Conservation (phyloP, 176 grass and related monocot species). For the Juncus inflexus region DNA sequence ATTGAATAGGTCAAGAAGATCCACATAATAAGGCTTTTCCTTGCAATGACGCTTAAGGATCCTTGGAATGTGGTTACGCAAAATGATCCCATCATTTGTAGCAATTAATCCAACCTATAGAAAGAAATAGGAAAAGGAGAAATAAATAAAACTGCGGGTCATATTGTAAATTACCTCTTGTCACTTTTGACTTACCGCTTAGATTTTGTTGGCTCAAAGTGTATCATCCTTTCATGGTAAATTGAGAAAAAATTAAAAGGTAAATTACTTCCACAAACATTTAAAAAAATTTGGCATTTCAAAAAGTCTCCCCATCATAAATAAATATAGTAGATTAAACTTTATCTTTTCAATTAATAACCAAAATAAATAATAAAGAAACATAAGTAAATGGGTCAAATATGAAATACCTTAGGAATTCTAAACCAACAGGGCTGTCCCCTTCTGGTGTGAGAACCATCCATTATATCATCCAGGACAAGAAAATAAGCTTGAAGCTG, state of each 20-base stretch:
- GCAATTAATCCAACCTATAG: conserved; percentile 98
- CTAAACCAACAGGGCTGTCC: conserved; percentile 95
- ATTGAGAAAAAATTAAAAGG: conserved; percentile 2
- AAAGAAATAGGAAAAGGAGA: conserved; percentile 26
- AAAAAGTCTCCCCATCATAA: too few relatives aligned
- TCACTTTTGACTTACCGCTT: too few relatives aligned
- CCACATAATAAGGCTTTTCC: conserved; percentile 87
- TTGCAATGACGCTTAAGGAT: conserved; percentile 82
- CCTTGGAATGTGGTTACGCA: conserved; percentile 88
- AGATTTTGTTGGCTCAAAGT: too few relatives aligned
- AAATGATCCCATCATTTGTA: conserved; percentile 90
- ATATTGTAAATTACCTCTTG: too few relatives aligned
- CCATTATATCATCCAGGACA: conserved; percentile 98
- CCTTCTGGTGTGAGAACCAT: conserved; percentile 80
- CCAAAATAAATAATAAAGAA: background rate
- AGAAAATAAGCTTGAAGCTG: conserved; percentile 99
- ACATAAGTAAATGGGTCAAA: conserved; percentile 3
- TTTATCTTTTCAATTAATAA: background rate
- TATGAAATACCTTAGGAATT: conserved; percentile 57
- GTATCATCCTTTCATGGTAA: background rate
- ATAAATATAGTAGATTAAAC: too few relatives aligned
- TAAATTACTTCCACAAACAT: background rate
- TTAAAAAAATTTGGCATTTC: too few relatives aligned
- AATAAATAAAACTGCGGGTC: background rate
- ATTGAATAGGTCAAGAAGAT: conserved; percentile 93